These are phyloP conservation scores for Cladophialophora immunda DNA, from an alignment of 2,329 filamentous ascomycete genomes.

Conservation along the genomic window DNA sequence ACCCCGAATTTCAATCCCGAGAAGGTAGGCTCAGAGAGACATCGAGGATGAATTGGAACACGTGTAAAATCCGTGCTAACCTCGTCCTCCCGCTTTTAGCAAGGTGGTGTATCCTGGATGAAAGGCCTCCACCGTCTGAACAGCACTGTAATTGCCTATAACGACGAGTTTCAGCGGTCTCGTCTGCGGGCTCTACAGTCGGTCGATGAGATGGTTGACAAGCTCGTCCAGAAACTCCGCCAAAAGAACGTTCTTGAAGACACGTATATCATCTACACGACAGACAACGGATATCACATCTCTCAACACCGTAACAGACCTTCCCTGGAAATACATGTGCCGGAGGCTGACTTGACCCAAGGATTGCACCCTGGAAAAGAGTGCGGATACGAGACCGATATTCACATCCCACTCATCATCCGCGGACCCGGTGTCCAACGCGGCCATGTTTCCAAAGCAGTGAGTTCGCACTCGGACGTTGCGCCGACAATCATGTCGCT, in stretches of 20 bases:
- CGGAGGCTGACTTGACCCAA: no score
- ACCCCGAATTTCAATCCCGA: background rate
- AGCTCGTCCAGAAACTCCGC: constrained; percentile 53
- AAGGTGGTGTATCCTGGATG: background rate
- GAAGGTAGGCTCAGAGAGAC: no score
- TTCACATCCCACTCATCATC: constrained; percentile 66
- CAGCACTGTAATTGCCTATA: no score
- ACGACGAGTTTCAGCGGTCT: no score
- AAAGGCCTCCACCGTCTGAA: background rate
- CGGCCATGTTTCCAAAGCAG: constrained; percentile 49
- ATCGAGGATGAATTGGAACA: no score
- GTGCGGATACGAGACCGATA: constrained; percentile 66
- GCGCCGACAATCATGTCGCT: constrained; percentile 66
- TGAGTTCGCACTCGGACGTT: constrained; percentile 70
- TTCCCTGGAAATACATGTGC: no score
- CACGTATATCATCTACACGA: constrained; percentile 67
- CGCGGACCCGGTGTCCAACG: constrained; percentile 64
- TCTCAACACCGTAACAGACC: constrained; percentile 66
- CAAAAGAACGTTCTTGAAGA: constrained; percentile 55
- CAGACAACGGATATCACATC: constrained; percentile 68
- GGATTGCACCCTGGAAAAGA: constrained; percentile 66
- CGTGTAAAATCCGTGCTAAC: no score
- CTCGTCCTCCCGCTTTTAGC: no score
- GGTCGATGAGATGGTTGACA: constrained; percentile 59
- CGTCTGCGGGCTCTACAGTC: no score